A percentile compares a stretch with the other conserved stretches of the same genome.
phyloP scores from a whole-genome alignment of 2,329 filamentous ascomycete genomes.

The Pseudogymnoascus verrucosus region DNA sequence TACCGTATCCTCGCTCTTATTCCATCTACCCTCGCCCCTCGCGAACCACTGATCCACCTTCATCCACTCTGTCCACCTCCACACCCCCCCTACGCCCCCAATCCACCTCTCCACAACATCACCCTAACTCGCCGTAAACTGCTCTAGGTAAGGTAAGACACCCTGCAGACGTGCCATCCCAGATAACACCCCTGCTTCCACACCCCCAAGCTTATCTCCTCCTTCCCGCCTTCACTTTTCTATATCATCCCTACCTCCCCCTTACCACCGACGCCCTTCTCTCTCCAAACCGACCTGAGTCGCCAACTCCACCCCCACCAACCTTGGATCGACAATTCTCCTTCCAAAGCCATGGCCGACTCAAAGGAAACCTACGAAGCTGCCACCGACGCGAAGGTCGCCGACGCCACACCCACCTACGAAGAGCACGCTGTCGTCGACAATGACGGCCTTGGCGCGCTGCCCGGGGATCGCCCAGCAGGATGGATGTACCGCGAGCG shows the following conservation, averaged over 20 bases:
- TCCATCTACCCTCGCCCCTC: not conserved
- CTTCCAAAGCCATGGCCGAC: not conserved
- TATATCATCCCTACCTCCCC: constrained; percentile 7
- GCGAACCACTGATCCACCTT: not conserved
- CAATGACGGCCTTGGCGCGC: not conserved
- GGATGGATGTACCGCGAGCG: constrained; percentile 63
- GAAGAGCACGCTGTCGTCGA: constrained; percentile 22
- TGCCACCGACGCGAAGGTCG: constrained; percentile 26
- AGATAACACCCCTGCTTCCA: constrained; percentile 14
- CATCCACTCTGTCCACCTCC: not conserved
- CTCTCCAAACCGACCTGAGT: not conserved
- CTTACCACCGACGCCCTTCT: not conserved
- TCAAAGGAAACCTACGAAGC: constrained; percentile 22
- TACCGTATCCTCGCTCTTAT: not conserved
- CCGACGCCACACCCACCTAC: constrained; percentile 24
- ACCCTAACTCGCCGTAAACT: constrained; percentile 40
- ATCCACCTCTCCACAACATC: constrained; percentile 36
- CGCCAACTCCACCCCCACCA: not conserved
- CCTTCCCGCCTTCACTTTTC: not conserved
- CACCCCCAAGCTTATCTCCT: not conserved
- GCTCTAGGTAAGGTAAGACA: constrained; percentile 32
- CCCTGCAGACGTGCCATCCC: constrained; percentile 6
- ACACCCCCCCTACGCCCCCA: not conserved
- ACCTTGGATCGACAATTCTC: not conserved
- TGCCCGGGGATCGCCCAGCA: constrained; percentile 30